Evolutionary conservation across 2,329 filamentous ascomycete species (phyloP).

Genomic region (Monilinia vaccinii-corymbosi): DNA sequence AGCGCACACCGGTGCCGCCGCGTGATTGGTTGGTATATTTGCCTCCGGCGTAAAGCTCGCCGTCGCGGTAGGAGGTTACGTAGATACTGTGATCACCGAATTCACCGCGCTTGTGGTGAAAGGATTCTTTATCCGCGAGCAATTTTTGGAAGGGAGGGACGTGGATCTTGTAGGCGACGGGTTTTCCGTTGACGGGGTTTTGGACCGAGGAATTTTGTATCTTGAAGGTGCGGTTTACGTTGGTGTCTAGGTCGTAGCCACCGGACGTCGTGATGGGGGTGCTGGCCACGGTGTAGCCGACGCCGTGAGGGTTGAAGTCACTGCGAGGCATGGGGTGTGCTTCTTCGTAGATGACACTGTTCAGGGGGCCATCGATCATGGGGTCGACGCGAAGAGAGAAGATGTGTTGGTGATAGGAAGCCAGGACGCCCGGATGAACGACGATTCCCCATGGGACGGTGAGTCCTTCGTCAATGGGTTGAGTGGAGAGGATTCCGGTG

Average conservation of each 20-base stretch:
- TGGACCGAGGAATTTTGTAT: conserved; percentile 43
- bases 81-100: conserved; percentile 47
- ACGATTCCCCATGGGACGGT: conserved; percentile 59
- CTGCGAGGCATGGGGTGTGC: conserved; percentile 51
- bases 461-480: conserved; percentile 56
- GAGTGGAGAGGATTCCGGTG: conserved; percentile 58
- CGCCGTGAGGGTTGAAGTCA: conserved; percentile 41
- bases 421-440: conserved; percentile 60
- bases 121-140: conserved; percentile 39
- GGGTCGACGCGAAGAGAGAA: conserved; percentile 59
- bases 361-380: conserved; percentile 48
- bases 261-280: conserved; percentile 39
- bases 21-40: conserved; percentile 48
- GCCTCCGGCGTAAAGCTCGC: conserved; percentile 43
- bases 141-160: conserved; percentile 49
- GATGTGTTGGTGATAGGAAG: conserved; percentile 67
- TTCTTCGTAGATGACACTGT: conserved; percentile 48
- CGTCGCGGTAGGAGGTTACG: conserved; percentile 44
- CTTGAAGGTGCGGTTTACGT: conserved; percentile 46
- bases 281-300: conserved; percentile 40
- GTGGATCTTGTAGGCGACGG: conserved; percentile 48
- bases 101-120: conserved; percentile 41
- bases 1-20: conserved; percentile 43
- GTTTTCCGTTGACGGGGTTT: conserved; percentile 45
- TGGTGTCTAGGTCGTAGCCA: conserved; percentile 39